These are phyloP conservation scores for Jacaranda copaia DNA, from an alignment of 257 asterid species.

Conservation along the genomic window DNA sequence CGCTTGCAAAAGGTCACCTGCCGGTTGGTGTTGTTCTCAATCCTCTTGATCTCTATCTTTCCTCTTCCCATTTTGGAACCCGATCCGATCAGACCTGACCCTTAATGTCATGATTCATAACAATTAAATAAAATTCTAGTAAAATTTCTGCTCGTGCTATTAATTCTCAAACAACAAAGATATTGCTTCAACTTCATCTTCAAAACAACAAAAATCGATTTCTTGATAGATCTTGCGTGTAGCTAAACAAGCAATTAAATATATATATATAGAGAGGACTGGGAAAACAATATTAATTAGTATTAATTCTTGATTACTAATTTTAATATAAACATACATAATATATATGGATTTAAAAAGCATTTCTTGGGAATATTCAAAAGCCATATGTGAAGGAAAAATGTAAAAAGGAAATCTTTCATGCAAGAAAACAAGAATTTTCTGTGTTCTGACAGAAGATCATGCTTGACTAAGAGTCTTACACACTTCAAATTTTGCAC, in stretches of 20 bases:
- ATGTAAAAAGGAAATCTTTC: background rate
- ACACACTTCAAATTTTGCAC: background rate
- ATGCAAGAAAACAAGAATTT: background rate
- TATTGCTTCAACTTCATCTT: too few species aligned
- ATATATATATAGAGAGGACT: too few species aligned
- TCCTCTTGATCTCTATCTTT: constrained; percentile 84
- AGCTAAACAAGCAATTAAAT: background rate
- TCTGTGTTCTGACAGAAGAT: background rate
- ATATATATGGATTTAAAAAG: background rate
- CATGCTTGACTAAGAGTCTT: background rate
- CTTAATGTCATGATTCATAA: background rate
- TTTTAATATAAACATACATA: too few species aligned
- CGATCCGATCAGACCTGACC: background rate
- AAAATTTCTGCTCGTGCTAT: too few species aligned
- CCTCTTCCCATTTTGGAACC: constrained; percentile 70
- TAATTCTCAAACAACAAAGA: too few species aligned
- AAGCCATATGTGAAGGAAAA: background rate
- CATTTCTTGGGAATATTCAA: background rate
- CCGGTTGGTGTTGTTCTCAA: constrained; percentile 77
- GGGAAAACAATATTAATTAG: background rate
- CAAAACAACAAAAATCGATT: too few species aligned
- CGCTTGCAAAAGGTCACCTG: constrained; percentile 89
- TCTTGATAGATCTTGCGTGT: background rate
- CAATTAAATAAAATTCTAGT: too few species aligned
- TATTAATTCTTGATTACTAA: background rate